Evolutionary conservation across 805 yeast genomes (phyloP).

Genomic region (Pichia nakasei): DNA sequence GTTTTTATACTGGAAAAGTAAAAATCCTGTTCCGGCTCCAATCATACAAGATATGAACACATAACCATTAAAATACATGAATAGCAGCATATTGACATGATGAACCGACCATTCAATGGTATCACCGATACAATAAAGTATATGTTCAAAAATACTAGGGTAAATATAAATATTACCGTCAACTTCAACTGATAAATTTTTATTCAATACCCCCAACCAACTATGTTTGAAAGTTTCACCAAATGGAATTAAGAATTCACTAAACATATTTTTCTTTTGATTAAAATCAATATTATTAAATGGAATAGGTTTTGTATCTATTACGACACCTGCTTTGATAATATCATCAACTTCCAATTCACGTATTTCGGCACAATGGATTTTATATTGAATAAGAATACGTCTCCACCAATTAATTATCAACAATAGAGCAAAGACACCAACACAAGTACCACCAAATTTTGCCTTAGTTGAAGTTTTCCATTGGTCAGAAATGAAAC

Average conservation of each 20-base stretch:
- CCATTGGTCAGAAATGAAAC: slow-evolving; percentile 13
- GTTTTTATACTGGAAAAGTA: slow-evolving; percentile 10
- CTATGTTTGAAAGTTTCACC: slow-evolving; percentile 9
- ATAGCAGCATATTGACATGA: slow-evolving; percentile 14
- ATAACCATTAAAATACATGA: slow-evolving; percentile 17
- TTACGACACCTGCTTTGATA: slow-evolving; percentile 1
- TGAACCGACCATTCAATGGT: slow-evolving; percentile 17
- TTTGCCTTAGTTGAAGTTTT: slow-evolving; percentile 11
- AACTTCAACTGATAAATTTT: slow-evolving; percentile 8
- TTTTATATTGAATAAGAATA: slow-evolving; percentile 9
- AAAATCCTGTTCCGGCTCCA: slow-evolving; percentile 15
- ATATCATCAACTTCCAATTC: slow-evolving; percentile 5
- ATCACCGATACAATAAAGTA: slow-evolving; percentile 9
- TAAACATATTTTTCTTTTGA: background rate
- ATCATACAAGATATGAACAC: slow-evolving; percentile 15
- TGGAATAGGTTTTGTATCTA: background rate
- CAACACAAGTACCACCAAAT: slow-evolving; percentile 17
- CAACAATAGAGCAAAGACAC: slow-evolving; percentile 10
- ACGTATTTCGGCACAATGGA: slow-evolving; percentile 6
- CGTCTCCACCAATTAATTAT: slow-evolving; percentile 16
- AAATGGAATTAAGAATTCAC: slow-evolving; percentile 10
- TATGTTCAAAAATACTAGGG: slow-evolving; percentile 13
- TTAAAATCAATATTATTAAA: background rate
- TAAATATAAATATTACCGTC: slow-evolving; percentile 12
- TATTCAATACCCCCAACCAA: slow-evolving; percentile 12